Base-by-base conservation (phyloP, 225 moss, liverwort and hornwort genomes). In the Pseudoscleropodium purum region DNA sequence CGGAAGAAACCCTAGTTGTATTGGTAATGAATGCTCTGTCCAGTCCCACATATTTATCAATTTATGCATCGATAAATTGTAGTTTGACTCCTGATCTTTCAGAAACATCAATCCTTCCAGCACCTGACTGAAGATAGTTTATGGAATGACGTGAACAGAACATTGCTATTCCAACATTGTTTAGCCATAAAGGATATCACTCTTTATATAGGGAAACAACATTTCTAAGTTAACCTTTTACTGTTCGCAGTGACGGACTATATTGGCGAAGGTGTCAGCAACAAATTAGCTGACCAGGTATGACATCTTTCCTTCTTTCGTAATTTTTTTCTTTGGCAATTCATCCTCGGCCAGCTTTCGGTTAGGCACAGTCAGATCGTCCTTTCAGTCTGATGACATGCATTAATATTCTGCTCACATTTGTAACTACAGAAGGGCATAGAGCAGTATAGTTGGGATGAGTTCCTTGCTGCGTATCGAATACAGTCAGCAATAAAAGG, bases 381-480 rank as follows among this genome's bases (percentile, higher is more conserved):
- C 19, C 41, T 45, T 72, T 81, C 63, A 66, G 37, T 68, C 66
- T 56, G 43, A 41, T 60, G 68, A 41, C 29, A 45, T 68, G 86
- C 59, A 49, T 59, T 31, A 39, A 47, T 31, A 68, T 56, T 86
- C 57, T 84, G 78, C 83, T 86, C 36, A 63, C 36, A 62, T 80
- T 82, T 67, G 62, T 15, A 75, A 52, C 75, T 81, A 65, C 89
- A 94, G 93, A 93, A 91, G 64, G 91, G 84, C n/a, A 93, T 92
- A 36, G 95, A 93, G 84, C 93, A 92, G 41, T 87, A 84, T 82
- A 95, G 91, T 90, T 95, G 95, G 95, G 95, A 95, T 78, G 91
- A 95, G 34, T 95, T 93, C 49, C 92, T 95, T 51, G 84, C 84
- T 8, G 92, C 90, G 10, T 95, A 93, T 63, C 92, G 95, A 74